Base-by-base conservation (phyloP, 495 filamentous ascomycete species). In the Halenospora varia region DNA sequence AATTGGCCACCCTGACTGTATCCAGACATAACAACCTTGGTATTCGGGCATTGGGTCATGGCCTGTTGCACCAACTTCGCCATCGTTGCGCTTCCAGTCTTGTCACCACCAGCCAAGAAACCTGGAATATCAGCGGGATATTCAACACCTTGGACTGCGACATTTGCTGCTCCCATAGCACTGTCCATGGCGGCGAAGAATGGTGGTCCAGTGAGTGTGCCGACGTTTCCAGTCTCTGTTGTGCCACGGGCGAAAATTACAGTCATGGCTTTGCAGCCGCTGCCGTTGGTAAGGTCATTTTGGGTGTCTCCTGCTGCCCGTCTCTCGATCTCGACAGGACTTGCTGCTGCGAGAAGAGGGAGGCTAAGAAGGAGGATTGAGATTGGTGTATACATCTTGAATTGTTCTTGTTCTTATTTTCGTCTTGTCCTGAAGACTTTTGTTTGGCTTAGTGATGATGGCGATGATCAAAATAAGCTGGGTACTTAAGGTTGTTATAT, bases 221-320 rank as follows among this genome's bases (percentile, higher is more conserved):
- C 66, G 25, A 74, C 68, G 48, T 68, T 71, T 9, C 73, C 73
- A 3, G 62, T 51, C 48, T 76, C 73, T 20, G 68, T 64, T 1
- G 73, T 75, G 8, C 73, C 73, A 10, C 73, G 67, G 40, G 73
- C 73, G 51, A 67, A 76, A 46, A 76, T 70, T 29, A 76, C 61
- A 1, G 73, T 76, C 25, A 69, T 65, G 3, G 71, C 66, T 25
- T 64, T 71, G 59, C 73, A 76, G 4, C 52, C 29, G 4, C 53
- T 50, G 24, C 58, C 54, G 18, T 55, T 44, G 10, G 60, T 62
- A 0, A 75, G 60, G 24, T 71, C 71, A 51, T 76, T 75, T 46
- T 69, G 53, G 1, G 66, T 70, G 17, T 56, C 62, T 2, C 44
- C 48, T 17, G 57, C 25, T 2, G 23, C 60, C 2, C 13, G 29